Base-by-base conservation (phyloP, 768 basidiomycete species). In the Pisolithus sp. region DNA sequence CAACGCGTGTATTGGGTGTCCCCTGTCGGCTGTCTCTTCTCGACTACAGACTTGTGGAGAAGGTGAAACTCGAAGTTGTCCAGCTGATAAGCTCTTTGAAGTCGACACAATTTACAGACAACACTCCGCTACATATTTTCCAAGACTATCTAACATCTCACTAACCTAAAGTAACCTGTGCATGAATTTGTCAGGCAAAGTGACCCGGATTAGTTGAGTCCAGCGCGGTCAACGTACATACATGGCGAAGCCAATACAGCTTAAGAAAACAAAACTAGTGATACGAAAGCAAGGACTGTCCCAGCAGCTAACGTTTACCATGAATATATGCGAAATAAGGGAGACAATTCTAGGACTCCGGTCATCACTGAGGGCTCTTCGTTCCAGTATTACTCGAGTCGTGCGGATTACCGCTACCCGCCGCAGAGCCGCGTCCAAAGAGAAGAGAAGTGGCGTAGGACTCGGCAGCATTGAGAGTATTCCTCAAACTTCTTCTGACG, bases 381-480 rank as follows among this genome's bases (percentile, higher is more conserved):
- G 31, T 31, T 36, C 18, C 34, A 18, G n/a, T 21, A 36, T 15
- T 20, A 18, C 43, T 45, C 7, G 43, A 26, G 17, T 45, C 43
- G 15, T 28, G 43, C 15, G 26, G 15, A 13, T 30, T 30, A 45
- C 23, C 28, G 43, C 43, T 45, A 7, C 24, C 26, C 21, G 43
- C 10, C 13, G 41, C 30, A 4, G 71, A 65, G 37, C 67, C 63
- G 26, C 83, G 75, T n/a, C 84, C 83, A 52, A 87, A 86, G 34
- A 85, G 67, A 54, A 86, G 76, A 5, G 80, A 74, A 53, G 73
- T 80, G 5, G 83, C 81, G 61, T 83, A 84, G 50, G 83, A 80
- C 60, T 88, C 86, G 10, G 87, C 86, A 34, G 79, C 82, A 50
- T 75, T 80, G 42, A 89, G 65, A 13, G 85, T 86, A 52, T 77